These are phyloP conservation scores for Tetrapyrgos nigripes DNA, from an alignment of 1,284 basidiomycete genomes.

Conservation along the genomic window DNA sequence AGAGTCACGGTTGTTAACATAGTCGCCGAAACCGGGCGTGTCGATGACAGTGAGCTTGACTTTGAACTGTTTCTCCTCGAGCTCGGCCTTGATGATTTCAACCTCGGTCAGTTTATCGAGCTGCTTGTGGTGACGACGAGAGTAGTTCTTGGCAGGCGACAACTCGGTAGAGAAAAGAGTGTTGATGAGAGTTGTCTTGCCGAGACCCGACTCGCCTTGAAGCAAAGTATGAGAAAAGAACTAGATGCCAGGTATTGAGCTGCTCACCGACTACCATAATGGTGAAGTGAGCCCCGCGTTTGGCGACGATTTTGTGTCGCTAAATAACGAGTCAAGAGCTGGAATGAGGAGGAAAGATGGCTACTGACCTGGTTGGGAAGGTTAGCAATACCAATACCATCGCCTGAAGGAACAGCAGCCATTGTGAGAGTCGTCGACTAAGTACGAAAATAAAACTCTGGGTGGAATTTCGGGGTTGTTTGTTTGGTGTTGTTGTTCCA, in stretches of 20 bases:
- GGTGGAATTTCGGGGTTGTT: not conserved
- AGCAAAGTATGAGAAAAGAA: not conserved
- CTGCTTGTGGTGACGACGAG: conserved; percentile 91
- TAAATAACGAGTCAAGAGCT: conserved; percentile 39
- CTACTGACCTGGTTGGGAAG: conserved; percentile 94
- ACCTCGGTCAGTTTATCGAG: conserved; percentile 99
- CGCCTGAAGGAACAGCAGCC: conserved; percentile 9
- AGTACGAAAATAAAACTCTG: not conserved
- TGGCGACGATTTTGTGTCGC: conserved; percentile 97
- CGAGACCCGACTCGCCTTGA: conserved; percentile 91
- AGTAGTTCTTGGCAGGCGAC: conserved; percentile 91
- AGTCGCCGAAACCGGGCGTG: conserved; percentile 99
- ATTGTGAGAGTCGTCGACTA: conserved; percentile 4
- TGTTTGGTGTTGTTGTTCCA: not conserved
- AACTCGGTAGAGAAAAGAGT: conserved; percentile 99
- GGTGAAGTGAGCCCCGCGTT: conserved; percentile 97
- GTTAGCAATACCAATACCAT: conserved; percentile 84
- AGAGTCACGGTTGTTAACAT: conserved; percentile 99
- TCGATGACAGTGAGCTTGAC: conserved; percentile 99
- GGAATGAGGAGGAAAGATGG: conserved; percentile 6
- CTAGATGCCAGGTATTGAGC: conserved; percentile 2
- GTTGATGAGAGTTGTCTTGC: conserved; percentile 97
- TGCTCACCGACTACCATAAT: conserved; percentile 97
- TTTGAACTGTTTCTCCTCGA: conserved; percentile 99
- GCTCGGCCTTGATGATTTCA: conserved; percentile 95